Percentiles rank a stretch among this genome's conserved stretches.
phyloP scores from a whole-genome alignment of 148 eudicot genomes.

The Dysphania ambrosioides region DNA sequence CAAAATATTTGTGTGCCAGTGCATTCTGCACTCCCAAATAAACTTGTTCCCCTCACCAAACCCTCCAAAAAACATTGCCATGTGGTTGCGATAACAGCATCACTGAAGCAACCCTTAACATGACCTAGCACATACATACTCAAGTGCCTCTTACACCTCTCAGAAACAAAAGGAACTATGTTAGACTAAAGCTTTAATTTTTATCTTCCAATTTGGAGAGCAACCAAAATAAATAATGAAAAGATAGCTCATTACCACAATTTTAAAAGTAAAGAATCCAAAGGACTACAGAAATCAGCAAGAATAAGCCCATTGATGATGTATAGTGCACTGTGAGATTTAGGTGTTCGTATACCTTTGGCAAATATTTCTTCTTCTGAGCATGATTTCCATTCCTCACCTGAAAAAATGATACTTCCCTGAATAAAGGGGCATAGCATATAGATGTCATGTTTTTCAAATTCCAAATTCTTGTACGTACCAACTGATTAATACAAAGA shows the following conservation, averaged over 20 bases:
- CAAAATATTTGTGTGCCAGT: neutral
- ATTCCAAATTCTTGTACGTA: conserved; percentile 27
- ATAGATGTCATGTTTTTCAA: neutral
- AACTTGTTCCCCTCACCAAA: neutral
- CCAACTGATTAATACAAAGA: conserved; percentile 95
- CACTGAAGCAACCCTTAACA: neutral
- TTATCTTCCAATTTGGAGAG: neutral
- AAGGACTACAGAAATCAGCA: neutral
- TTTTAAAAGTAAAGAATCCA: neutral
- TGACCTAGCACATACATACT: neutral
- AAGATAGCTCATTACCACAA: neutral
- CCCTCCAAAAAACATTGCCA: neutral
- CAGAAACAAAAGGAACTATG: neutral
- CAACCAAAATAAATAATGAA: neutral
- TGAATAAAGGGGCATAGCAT: conserved; percentile 6
- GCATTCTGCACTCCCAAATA: neutral
- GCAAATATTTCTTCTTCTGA: conserved; percentile 90
- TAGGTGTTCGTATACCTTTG: conserved; percentile 64
- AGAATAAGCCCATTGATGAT: neutral
- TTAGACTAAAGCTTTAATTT: neutral
- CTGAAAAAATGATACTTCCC: conserved; percentile 31
- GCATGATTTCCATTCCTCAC: conserved; percentile 83
- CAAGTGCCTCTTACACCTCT: neutral
- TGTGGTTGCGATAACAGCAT: neutral
- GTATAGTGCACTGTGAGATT: neutral